phyloP scores from a whole-genome alignment of 306 rosid species.

The Pyrus pyrifolia region DNA sequence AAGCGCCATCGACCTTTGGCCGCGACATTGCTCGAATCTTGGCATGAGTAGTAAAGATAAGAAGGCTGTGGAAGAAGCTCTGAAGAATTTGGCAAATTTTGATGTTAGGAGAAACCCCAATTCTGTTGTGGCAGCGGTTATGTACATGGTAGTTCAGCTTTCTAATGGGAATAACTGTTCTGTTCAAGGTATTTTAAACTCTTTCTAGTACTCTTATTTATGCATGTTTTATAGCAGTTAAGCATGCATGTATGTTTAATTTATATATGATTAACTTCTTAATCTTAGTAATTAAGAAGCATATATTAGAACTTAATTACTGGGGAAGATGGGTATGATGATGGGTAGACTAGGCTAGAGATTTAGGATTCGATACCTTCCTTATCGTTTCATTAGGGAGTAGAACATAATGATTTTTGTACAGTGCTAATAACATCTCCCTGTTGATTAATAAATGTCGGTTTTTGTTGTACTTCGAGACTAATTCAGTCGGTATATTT shows the following conservation, averaged over 20 bases:
- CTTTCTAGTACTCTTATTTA: neutral
- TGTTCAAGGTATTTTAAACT: neutral
- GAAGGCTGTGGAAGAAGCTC: conserved; percentile 3
- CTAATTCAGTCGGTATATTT: no score
- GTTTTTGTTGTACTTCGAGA: neutral
- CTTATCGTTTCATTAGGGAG: no score
- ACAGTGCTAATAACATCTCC: neutral
- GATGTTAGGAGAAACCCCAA: conserved; percentile 22
- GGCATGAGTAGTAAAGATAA: neutral
- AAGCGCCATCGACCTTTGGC: conserved; percentile 3
- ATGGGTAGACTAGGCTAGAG: no score
- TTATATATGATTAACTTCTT: no score
- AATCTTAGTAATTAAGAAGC: no score
- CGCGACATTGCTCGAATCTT: neutral
- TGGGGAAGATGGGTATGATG: no score
- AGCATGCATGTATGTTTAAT: no score
- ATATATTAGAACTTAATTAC: no score
- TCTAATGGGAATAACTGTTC: neutral
- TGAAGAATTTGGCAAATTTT: neutral
- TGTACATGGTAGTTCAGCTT: conserved; percentile 15
- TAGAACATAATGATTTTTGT: neutral
- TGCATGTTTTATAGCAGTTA: neutral
- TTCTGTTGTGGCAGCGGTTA: conserved; percentile 7
- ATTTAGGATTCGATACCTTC: no score
- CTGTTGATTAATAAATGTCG: neutral